Base-by-base conservation (phyloP, 179 eudicot species). In the Spinacia oleracea region DNA sequence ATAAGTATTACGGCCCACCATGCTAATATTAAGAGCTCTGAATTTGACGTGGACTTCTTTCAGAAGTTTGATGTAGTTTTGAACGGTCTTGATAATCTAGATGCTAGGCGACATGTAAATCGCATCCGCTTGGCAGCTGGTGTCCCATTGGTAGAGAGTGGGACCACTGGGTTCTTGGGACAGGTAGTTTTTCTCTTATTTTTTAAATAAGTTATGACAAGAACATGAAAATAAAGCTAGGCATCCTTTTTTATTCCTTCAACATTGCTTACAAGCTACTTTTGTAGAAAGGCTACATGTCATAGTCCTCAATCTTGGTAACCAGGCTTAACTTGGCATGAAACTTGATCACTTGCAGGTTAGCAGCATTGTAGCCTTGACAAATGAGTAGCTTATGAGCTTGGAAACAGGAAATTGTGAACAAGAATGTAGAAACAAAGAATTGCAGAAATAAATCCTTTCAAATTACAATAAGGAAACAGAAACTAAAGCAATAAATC, bases 1-100 rank as follows among this genome's bases (percentile, higher is more conserved):
- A 90, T 93, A 77, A 89, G 85, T 81, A 93, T 93, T 82, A 93
- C 93, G 20, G 87, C 98, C 59, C 87, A 93, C 85, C 98, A 95
- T 89, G 91, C 96, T 72, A 95, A 95, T 83, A 97, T 95, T 51
- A 95, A 93, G 87, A 93, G 86, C 81, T 83, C 98, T 25, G 87
- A 87, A n/a, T 95, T 95, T 88, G 86, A 90, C 70, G 91, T 93
- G 80, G 98, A 95, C 81, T 95, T 95, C 76, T 95, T 90, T 83
- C 91, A 95, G 92, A 88, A 87, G 80, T 95, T 95, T 84, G 88
- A 78, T 84, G 98, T 93, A 84, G 92, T 95, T 69, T 65, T 95
- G 80, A 95, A 95, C 84, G 98, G 98, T 65, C 98, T 95, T 55
- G 98, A 95, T 86, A 93, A 95, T 89, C 82, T 95, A 71, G 98